These are phyloP conservation scores for Auricularia sp. DNA, from an alignment of 768 basidiomycete genomes.

Conservation along the genomic window DNA sequence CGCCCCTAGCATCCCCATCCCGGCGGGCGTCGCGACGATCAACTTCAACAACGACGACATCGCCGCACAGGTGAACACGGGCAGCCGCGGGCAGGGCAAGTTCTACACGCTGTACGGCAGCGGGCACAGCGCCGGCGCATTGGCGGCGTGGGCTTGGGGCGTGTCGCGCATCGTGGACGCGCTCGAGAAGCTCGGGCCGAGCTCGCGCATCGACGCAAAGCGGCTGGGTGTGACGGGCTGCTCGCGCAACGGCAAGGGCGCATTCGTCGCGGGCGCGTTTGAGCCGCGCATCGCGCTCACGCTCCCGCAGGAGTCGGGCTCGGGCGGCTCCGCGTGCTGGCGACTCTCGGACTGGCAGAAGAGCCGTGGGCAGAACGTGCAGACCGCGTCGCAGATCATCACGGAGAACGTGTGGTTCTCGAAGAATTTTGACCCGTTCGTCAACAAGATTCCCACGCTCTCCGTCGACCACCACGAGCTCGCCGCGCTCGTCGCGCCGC, in stretches of 20 bases:
- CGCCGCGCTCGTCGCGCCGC: conserved; percentile 45
- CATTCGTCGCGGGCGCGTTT: conserved; percentile 48
- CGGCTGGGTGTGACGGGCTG: conserved; percentile 49
- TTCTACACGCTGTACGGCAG: conserved; percentile 49
- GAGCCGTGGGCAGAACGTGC: conserved; percentile 32
- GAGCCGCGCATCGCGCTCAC: conserved; percentile 49
- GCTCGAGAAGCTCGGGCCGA: conserved; percentile 29
- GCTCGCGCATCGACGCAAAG: conserved; percentile 36
- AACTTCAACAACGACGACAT: conserved; percentile 46
- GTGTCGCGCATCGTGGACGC: conserved; percentile 50
- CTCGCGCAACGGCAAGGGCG: conserved; percentile 52
- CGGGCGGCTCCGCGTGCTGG: conserved; percentile 52
- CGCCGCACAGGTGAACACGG: conserved; percentile 33
- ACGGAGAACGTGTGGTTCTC: conserved; percentile 57
- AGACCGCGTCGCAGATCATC: conserved; percentile 49
- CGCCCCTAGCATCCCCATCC: conserved; percentile 28
- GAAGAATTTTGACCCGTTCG: conserved; percentile 35
- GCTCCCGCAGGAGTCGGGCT: conserved; percentile 54
- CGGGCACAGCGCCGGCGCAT: conserved; percentile 35
- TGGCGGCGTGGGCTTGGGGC: conserved; percentile 57
- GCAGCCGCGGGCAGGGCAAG: conserved; percentile 42
- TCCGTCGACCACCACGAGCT: conserved; percentile 53
- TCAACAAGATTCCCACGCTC: conserved; percentile 34
- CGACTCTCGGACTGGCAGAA: conserved; percentile 42
- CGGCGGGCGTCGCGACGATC: conserved; percentile 30